Percentiles rank a stretch among this genome's conserved stretches.
phyloP scores from a whole-genome alignment of 2,329 filamentous ascomycete genomes.

The Mycosphaerella sp. region DNA sequence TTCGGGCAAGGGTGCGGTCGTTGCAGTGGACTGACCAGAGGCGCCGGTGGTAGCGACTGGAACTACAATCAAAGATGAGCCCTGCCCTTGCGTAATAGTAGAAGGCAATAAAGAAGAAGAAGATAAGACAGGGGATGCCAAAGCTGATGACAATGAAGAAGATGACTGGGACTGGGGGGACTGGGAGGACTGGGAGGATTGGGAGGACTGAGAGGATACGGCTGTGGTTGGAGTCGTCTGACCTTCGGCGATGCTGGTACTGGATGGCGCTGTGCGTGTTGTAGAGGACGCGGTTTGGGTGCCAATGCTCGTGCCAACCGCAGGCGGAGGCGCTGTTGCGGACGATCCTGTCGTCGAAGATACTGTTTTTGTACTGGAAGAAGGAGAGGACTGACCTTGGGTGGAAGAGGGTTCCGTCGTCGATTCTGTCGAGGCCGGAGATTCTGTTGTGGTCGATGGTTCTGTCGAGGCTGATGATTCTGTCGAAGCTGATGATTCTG shows the following conservation, averaged over 20 bases:
- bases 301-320: constrained; percentile 12
- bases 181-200: too few species aligned
- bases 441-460: not conserved
- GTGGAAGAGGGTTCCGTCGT: constrained; percentile 17
- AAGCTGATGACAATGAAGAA: not conserved
- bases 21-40: constrained; percentile 25
- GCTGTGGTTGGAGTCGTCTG: constrained; percentile 13
- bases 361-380: constrained; percentile 7
- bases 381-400: constrained; percentile 16
- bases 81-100: constrained; percentile 17
- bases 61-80: constrained; percentile 19
- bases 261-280: constrained; percentile 14
- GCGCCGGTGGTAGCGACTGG: constrained; percentile 19
- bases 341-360: constrained; percentile 8
- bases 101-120: not conserved
- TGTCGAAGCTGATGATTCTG: not conserved
- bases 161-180: constrained; percentile 2
- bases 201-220: not conserved
- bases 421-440: not conserved
- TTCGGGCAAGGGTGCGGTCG: constrained; percentile 15
- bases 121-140: not conserved
- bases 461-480: not conserved
- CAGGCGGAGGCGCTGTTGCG: constrained; percentile 10
- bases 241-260: constrained; percentile 15
- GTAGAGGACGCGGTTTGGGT: constrained; percentile 11